A percentile compares a stretch with the other conserved stretches of the same genome.
Evolutionary conservation across 2,329 filamentous ascomycete species (phyloP).

Genomic region (Verticillium longisporum): DNA sequence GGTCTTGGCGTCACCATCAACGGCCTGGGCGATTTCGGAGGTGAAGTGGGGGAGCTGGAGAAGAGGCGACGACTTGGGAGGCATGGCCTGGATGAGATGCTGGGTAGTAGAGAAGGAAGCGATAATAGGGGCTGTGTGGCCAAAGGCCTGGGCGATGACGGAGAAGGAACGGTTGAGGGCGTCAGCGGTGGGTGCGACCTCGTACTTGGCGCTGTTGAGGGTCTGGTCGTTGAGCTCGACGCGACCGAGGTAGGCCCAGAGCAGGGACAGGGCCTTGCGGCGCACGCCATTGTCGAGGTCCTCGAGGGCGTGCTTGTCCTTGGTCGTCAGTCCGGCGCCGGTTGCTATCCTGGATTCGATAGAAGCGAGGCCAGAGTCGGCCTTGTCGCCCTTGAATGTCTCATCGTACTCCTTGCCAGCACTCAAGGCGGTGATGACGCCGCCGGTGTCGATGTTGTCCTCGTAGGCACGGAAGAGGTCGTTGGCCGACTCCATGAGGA

Average conservation of each 20-base stretch:
- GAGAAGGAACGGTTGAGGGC: conserved; percentile 80
- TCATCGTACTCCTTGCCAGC: conserved; percentile 79
- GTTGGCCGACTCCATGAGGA: conserved; percentile 88
- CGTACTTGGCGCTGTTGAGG: conserved; percentile 80
- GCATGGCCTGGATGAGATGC: conserved; percentile 80
- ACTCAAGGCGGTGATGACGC: conserved; percentile 74
- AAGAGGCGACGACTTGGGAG: conserved; percentile 77
- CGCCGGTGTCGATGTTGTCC: conserved; percentile 73
- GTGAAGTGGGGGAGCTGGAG: conserved; percentile 89
- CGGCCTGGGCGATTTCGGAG: conserved; percentile 53
- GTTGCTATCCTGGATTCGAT: conserved; percentile 75
- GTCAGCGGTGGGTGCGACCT: conserved; percentile 80
- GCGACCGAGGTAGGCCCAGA: conserved; percentile 93
- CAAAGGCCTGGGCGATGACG: conserved; percentile 81
- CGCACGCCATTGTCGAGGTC: conserved; percentile 73
- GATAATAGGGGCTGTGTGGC: conserved; percentile 74
- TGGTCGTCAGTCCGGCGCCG: conserved; percentile 54
- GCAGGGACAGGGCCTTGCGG: conserved; percentile 78
- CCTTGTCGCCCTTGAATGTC: conserved; percentile 68
- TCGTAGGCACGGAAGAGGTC: conserved; percentile 91
- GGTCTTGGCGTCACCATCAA: conserved; percentile 68
- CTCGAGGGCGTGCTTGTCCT: conserved; percentile 71
- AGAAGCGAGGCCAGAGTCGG: conserved; percentile 73
- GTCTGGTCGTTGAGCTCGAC: conserved; percentile 73
- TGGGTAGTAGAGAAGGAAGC: conserved; percentile 78